Base-by-base conservation (phyloP, 2,329 filamentous ascomycete genomes). In the Ceratocystis smalleyi region DNA sequence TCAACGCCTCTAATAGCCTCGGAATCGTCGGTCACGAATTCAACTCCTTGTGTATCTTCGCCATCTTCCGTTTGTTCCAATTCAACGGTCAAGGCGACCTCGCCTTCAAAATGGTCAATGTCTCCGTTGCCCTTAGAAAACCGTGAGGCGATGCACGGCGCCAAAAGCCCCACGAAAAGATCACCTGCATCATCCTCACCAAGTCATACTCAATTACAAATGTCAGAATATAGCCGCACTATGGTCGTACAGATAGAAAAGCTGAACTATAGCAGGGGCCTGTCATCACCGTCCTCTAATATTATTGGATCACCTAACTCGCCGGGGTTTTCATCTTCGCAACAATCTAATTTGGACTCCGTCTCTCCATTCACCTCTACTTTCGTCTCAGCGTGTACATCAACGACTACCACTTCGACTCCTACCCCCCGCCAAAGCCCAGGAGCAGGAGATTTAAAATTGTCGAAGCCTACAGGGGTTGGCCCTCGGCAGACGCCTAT, bases 151-250 rank as follows among this genome's bases (percentile, higher is more conserved):
- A 55, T n/a, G 8, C 51, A 55, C 30, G 27, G 51, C 15, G 22
- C 51, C 7, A 55, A n/a, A 55, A 62, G 51, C 19, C 62, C 59
- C 27, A 30, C 49, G 45, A 54, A 54, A 43, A 59, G 24, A 19
- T 43, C 43, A 10, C 40, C 49, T n/a, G n/a, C 61, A 8, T 6
- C 60, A 2, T 45, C 60, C 24, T 32, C 45, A 15, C 45, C 45
- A 15, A 49, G 60, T 24, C 30, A 30, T 32, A 40, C 61, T 5
- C 61, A 63, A 43, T 8, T 57, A 6, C 59, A 66, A 51, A 55
- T 66, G 35, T 64, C 62, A 27, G 62, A 66, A 61, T 66, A 66
- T 24, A 66, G 65, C 22, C 65, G 65, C 27, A 66, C 30, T 45
- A 43, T 66, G 59, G 62, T 62, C 10, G 32, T 64, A 43, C 65